Conservation (phyloP, 2,329 filamentous ascomycete species). For the Lachnellula subtilissima region DNA sequence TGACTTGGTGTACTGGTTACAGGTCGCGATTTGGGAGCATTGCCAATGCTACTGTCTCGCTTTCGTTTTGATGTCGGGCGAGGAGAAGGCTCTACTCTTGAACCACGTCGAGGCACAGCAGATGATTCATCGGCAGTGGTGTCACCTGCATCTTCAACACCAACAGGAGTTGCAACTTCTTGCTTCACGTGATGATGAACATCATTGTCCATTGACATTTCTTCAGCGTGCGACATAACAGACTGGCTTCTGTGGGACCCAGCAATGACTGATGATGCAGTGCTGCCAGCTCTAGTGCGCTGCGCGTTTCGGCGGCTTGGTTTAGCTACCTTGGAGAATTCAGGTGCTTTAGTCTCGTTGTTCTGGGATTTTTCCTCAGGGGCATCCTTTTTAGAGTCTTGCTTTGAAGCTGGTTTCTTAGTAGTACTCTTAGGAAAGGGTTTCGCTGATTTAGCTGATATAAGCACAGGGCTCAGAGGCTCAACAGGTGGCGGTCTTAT, state of each 20-base stretch:
- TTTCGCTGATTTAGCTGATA: conserved; percentile 34
- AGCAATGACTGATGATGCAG: conserved; percentile 27
- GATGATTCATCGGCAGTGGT: conserved; percentile 52
- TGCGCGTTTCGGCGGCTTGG: conserved; percentile 10
- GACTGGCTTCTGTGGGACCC: conserved; percentile 38
- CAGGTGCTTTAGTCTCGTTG: conserved; percentile 6
- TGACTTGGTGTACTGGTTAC: conserved; percentile 56
- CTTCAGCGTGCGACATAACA: conserved; percentile 43
- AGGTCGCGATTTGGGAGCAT: conserved; percentile 33
- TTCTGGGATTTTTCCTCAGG: conserved; percentile 3
- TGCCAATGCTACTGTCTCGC: conserved; percentile 35
- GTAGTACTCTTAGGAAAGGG: conserved; percentile 19
- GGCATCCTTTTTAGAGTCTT: conserved; percentile 1
- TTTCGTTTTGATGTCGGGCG: conserved; percentile 50
- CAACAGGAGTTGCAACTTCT: conserved; percentile 52
- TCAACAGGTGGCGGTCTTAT: conserved; percentile 50
- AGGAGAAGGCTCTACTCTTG: conserved; percentile 27
- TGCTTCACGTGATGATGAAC: conserved; percentile 46
- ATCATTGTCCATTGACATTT: conserved; percentile 42
- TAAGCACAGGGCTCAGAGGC: conserved; percentile 51
- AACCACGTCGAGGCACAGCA: conserved; percentile 5
- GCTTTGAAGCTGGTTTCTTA: not conserved
- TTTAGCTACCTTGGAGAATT: conserved; percentile 10
- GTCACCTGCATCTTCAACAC: conserved; percentile 51
- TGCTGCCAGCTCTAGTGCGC: conserved; percentile 25